These are phyloP conservation scores for Lactarius pseudohatsudake DNA, from an alignment of 768 basidiomycete genomes.

Conservation along the genomic window DNA sequence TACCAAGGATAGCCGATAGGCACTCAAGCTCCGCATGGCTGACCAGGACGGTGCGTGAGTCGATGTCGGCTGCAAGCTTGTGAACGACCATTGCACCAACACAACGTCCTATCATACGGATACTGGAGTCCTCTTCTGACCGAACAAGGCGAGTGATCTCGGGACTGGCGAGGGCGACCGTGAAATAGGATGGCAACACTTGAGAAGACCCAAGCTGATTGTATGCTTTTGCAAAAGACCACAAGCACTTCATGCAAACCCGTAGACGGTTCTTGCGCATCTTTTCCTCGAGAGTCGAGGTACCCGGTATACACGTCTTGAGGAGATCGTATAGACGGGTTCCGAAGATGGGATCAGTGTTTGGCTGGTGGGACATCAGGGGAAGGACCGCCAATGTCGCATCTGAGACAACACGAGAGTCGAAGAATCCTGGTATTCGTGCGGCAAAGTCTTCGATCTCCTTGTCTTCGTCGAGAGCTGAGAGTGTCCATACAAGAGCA, in stretches of 20 bases:
- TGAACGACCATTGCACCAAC: too few relatives aligned
- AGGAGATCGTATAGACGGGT: background rate
- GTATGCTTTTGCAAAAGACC: background rate
- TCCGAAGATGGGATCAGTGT: background rate
- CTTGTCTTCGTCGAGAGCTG: too few relatives aligned
- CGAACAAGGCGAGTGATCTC: background rate
- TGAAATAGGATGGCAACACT: too few relatives aligned
- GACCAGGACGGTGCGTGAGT: too few relatives aligned
- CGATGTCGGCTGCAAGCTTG: too few relatives aligned
- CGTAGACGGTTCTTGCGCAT: background rate
- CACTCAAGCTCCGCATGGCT: too few relatives aligned
- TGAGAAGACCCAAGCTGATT: background rate
- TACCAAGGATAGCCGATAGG: too few relatives aligned
- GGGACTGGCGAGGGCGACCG: too few relatives aligned
- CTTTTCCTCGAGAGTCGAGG: background rate
- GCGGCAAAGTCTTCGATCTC: background rate
- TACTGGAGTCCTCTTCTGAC: background rate
- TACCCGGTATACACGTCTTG: background rate
- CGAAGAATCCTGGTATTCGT: background rate
- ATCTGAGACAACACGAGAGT: background rate
- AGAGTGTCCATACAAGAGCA: too few relatives aligned
- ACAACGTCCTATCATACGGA: background rate
- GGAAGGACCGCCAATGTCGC: background rate
- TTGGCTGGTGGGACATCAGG: background rate
- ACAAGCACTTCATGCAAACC: background rate